Evolutionary conservation across 306 rosid species (phyloP).

Genomic region (Lathyrus tuberosus): DNA sequence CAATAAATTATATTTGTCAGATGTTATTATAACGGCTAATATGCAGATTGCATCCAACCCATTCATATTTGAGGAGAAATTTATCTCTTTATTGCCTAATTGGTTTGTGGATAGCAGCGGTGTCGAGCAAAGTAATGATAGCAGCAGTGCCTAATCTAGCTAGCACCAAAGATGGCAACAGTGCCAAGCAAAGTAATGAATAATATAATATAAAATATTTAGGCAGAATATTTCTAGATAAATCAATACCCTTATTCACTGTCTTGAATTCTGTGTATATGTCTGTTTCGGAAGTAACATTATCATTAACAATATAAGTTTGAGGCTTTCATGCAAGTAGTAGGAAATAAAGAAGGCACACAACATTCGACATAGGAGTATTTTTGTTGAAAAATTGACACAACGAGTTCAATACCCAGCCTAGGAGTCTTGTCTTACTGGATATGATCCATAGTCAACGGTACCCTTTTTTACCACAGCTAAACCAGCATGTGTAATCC

Average conservation of each 20-base stretch:
- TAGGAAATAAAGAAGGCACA: neutral
- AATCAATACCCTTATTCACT: slow-evolving; percentile 14
- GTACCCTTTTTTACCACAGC: neutral
- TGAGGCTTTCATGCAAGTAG: slow-evolving; percentile 12
- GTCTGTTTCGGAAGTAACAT: slow-evolving; percentile 12
- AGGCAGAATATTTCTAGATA: slow-evolving; percentile 1
- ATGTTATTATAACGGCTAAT: slow-evolving; percentile 8
- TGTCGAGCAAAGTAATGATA: neutral
- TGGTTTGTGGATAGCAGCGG: neutral
- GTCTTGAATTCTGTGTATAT: slow-evolving; percentile 4
- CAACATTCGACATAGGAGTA: neutral
- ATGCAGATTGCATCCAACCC: slow-evolving; percentile 5
- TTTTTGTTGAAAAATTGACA: neutral
- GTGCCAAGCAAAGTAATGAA: slow-evolving; percentile 19
- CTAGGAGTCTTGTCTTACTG: neutral
- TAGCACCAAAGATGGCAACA: neutral
- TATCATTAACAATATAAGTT: neutral
- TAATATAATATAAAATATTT: neutral
- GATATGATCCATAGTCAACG: slow-evolving; percentile 18
- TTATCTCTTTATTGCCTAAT: slow-evolving; percentile 25
- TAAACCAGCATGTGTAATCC: neutral
- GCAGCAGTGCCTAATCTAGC: neutral
- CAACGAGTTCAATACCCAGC: neutral
- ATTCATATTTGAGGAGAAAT: slow-evolving; percentile 26
- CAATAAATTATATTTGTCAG: slow-evolving; percentile 5